A percentile compares a stretch with the other conserved stretches of the same genome.
These are phyloP conservation scores for Hypoxylon sp. DNA, from an alignment of 2,329 filamentous ascomycete genomes.

Conservation along the genomic window DNA sequence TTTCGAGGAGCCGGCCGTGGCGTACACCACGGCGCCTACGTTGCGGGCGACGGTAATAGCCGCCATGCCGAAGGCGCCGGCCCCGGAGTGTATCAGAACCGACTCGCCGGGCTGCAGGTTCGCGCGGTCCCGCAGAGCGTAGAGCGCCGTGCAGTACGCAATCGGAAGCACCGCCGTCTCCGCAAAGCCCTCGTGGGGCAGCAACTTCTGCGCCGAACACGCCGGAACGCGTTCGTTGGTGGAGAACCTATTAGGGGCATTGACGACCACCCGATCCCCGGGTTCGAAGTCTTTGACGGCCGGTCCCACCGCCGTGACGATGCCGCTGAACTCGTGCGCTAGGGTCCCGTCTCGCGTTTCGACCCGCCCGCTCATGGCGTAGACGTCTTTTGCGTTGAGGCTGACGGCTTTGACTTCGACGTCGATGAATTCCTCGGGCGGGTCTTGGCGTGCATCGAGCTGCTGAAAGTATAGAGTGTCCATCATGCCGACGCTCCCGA, in stretches of 20 bases:
- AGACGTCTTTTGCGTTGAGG: slow-evolving; percentile 46
- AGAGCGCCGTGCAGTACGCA: slow-evolving; percentile 50
- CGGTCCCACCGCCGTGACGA: slow-evolving; percentile 41
- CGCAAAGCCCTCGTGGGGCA: slow-evolving; percentile 36
- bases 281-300: slow-evolving; percentile 14
- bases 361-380: slow-evolving; percentile 46
- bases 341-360: slow-evolving; percentile 41
- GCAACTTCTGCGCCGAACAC: slow-evolving; percentile 42
- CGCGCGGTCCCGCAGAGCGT: slow-evolving; percentile 50
- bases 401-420: slow-evolving; percentile 34
- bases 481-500: slow-evolving; percentile 21
- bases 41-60: slow-evolving; percentile 50
- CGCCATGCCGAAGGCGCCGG: slow-evolving; percentile 53
- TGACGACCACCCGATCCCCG: slow-evolving; percentile 46
- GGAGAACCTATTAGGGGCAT: slow-evolving; percentile 39
- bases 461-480: slow-evolving; percentile 45
- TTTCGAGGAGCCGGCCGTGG: slow-evolving; percentile 42
- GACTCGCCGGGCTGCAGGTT: slow-evolving; percentile 46
- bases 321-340: slow-evolving; percentile 44
- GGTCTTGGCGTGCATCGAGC: not conserved
- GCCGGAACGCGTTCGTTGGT: slow-evolving; percentile 47
- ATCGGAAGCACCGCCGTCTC: slow-evolving; percentile 43
- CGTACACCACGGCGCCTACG: slow-evolving; percentile 51
- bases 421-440: slow-evolving; percentile 22
- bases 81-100: slow-evolving; percentile 53